Base-by-base conservation (phyloP, 129 eudicot genomes). In the Chrysanthemum seticuspe region DNA sequence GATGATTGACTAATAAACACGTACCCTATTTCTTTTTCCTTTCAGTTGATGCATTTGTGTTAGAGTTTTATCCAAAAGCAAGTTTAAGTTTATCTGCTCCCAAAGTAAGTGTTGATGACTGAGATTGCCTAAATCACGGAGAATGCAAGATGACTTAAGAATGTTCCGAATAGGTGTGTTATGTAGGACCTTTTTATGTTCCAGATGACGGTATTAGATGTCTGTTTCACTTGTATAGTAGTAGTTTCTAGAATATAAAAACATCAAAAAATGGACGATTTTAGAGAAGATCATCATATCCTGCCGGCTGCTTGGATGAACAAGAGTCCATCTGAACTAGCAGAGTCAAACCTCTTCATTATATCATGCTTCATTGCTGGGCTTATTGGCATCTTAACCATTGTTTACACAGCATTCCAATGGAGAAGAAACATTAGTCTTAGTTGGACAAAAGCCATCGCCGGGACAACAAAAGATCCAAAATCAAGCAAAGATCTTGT, bases 361-460 rank as follows among this genome's bases (percentile, higher is more conserved):
- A 55, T 91, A 71, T 86, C 99, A 18, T 95, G 95, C 80, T 83
- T 91, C 63, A 77, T 90, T 23, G 96, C 99, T 67, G 99, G 91
- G 51, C 83, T 91, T 65, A 79, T 95, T 49, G 99, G 99, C 50
- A 86, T 95, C 66, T 65, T 95, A 60, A 95, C 99, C 58, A 95
- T 95, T 68, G 72, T 82, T 48, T 91, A 88, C 75, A 95, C 99
- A 8, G 97, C 99, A 31, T 95, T 90, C 73, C 99, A 95, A 65
- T 95, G 99, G 99, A 85, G 99, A 87, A 95, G 97, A 83, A 95
- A 91, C 77, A 95, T 91, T 66, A 95, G 87, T 67, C 81, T 90
- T 15, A 91, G 85, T 82, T 95, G 97, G 99, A 95, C 93, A 95
- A 90, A 86, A 82, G 99, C 99, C 80, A 82, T 95, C 60, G 97